Evolutionary conservation across 176 grass and related monocot species (phyloP), one percentile per base, ranked within the genome.

Genomic region (Triticum monococcum): DNA sequence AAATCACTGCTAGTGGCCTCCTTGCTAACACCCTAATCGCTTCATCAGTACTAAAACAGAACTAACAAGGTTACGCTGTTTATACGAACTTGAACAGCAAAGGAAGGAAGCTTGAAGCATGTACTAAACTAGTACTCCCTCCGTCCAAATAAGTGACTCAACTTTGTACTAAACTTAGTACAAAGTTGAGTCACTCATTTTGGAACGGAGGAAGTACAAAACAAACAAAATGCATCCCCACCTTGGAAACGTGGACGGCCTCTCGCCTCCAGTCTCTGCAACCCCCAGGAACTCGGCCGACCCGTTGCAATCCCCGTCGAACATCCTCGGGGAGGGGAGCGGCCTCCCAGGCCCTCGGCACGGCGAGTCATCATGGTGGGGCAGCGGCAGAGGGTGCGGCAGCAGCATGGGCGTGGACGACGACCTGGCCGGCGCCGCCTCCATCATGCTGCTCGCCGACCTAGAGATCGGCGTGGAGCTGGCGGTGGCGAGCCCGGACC

Each of bases 391-490:
- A 5, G 84, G 88, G 17, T 24, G 86, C 10, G 91, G 72, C 78
- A 91, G 71, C 59, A 66, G 46, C 74, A 95, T 62, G 64, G 91
- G 94, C 30, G 97, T 93, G 81, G 88, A 91, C 45, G 92, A 89
- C 48, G 83, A 90, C 62, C 88, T 83, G 50, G 75, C 71, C 2
- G 85, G 57, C 24, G 59, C 64, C 68, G 87, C 86, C 67, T 88
- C 84, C 79, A 87, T 68, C 79, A 87, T 68, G 71, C 65, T 85
- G 11, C 85, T 93, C 36, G 82, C 13, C 1, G 87, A 85, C 50
- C 86, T 73, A 28, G 94, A 92, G 79, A 88, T 85, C 41, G 97
- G 87, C 59, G 93, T 86, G 23, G 86, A 87, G 76, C 84, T 81
- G 40, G 83, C 50, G 12, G 82, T 86, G 26, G 75, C 59, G 24